Evolutionary conservation across 1,139 yeast genomes (phyloP).

Genomic region (Nakaseomyces sp.): DNA sequence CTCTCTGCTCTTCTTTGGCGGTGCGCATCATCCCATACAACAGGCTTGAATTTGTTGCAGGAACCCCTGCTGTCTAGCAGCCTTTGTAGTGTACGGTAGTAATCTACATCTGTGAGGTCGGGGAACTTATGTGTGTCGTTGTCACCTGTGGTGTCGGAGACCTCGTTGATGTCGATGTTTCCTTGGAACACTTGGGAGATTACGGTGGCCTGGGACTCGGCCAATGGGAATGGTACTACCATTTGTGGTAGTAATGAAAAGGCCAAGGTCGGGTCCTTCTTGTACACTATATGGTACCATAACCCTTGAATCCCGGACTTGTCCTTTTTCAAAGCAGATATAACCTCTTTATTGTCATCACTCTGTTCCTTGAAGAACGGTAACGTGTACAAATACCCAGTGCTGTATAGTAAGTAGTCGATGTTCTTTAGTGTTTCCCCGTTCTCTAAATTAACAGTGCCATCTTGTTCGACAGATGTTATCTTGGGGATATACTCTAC

Average conservation of each 20-base stretch:
- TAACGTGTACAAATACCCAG: conserved; percentile 49
- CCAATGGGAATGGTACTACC: conserved; percentile 50
- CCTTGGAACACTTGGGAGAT: conserved; percentile 49
- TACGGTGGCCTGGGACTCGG: conserved; percentile 52
- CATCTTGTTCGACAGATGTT: conserved; percentile 31
- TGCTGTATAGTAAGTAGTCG: conserved; percentile 51
- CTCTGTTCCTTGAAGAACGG: conserved; percentile 37
- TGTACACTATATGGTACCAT: conserved; percentile 46
- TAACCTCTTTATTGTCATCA: background rate
- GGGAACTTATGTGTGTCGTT: conserved; percentile 5
- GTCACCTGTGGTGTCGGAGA: background rate
- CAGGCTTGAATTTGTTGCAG: conserved; percentile 1
- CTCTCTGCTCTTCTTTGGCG: conserved; percentile 1
- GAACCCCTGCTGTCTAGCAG: background rate
- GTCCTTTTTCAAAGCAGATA: conserved; percentile 14
- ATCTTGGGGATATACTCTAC: conserved; percentile 23
- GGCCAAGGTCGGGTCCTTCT: conserved; percentile 48
- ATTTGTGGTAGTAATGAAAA: conserved; percentile 44
- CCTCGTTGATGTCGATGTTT: conserved; percentile 24
- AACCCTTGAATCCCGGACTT: conserved; percentile 41
- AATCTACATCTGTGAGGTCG: conserved; percentile 4
- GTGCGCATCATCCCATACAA: conserved; percentile 6
- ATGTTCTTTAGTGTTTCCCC: conserved; percentile 36
- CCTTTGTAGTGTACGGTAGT: conserved; percentile 4
- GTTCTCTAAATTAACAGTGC: conserved; percentile 32